Evolutionary conservation across 2,329 filamentous ascomycete genomes (phyloP).

Genomic region (Penicillium sp.): DNA sequence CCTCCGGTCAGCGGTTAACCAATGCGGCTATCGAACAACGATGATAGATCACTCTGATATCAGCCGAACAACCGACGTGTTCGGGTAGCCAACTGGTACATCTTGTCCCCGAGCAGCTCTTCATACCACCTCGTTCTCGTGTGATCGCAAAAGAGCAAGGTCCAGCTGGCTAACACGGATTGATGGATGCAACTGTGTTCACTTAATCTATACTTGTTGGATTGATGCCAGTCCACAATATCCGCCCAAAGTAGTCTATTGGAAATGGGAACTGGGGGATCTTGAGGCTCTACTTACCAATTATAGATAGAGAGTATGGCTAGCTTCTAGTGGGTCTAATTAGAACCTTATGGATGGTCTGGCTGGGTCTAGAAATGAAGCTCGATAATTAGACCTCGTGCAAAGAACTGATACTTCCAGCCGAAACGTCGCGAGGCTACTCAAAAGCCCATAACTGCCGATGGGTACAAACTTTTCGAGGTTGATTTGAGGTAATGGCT

Average conservation of each 20-base stretch:
- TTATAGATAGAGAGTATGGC: no score
- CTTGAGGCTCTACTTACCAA: no score
- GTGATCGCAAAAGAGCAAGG: not conserved
- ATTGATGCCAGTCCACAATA: no score
- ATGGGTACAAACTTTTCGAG: not conserved
- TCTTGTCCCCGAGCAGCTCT: not conserved
- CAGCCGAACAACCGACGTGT: not conserved
- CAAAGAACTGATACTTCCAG: not conserved
- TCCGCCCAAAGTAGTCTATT: no score
- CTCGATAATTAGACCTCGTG: not conserved
- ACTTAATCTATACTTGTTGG: not conserved
- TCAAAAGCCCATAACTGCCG: conserved; percentile 1
- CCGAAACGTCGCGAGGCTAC: not conserved
- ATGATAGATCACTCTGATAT: not conserved
- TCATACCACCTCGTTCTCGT: conserved; percentile 1
- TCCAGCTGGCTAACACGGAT: not conserved
- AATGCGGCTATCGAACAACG: not conserved
- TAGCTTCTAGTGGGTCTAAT: no score
- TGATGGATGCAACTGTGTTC: not conserved
- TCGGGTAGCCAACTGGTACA: not conserved
- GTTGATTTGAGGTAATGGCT: not conserved
- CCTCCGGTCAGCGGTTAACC: not conserved
- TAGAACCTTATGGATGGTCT: not conserved
- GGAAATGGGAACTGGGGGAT: no score
- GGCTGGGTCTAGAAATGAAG: not conserved